Evolutionary conservation across 352 stramenopile genomes (phyloP).

Genomic region (Achlya hypogyna): DNA sequence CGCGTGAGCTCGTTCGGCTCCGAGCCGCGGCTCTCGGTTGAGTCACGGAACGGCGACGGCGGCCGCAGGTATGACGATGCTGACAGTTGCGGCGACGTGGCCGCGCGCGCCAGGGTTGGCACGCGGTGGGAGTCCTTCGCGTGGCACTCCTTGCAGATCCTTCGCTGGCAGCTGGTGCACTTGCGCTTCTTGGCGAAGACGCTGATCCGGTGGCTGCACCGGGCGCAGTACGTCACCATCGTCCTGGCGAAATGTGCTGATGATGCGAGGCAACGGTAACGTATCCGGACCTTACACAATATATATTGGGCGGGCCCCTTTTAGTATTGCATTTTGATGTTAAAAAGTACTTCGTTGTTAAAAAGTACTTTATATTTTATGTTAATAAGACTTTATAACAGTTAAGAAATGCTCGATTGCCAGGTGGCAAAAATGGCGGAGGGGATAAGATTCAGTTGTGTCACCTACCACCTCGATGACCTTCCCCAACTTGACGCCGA

Average conservation of each 20-base stretch:
- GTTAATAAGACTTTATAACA: too few relatives aligned
- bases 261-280: background rate
- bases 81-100: background rate
- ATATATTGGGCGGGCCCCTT: too few relatives aligned
- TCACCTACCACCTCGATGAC: background rate
- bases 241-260: background rate
- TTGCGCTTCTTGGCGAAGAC: constrained; percentile 20
- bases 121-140: background rate
- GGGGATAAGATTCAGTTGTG: too few relatives aligned
- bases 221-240: constrained; percentile 6
- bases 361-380: too few relatives aligned
- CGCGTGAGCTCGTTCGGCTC: background rate
- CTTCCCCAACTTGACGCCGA: background rate
- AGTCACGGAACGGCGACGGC: background rate
- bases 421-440: too few relatives aligned
- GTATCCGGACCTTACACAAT: background rate
- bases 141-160: constrained; percentile 15
- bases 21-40: background rate
- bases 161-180: constrained; percentile 1
- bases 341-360: too few relatives aligned
- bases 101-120: background rate
- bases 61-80: background rate
- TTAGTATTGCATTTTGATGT: too few relatives aligned
- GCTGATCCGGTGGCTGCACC: constrained; percentile 8
- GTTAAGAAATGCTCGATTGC: too few relatives aligned